Conservation (phyloP, 345 rosid genomes). For the Aethionema arabicum region DNA sequence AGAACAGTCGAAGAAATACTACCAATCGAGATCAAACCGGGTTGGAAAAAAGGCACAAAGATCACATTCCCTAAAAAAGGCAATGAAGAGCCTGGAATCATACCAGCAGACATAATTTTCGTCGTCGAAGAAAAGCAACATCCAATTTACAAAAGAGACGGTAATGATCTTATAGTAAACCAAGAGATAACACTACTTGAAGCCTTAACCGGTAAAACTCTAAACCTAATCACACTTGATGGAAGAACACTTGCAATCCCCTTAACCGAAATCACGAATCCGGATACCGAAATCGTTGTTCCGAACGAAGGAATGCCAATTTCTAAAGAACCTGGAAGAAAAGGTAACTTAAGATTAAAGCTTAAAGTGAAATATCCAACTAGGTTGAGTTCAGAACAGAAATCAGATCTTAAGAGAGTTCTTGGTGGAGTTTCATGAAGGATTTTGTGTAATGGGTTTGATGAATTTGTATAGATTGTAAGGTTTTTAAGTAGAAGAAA, state of each 20-base stretch:
- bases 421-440: slow-evolving; percentile 58
- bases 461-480: slow-evolving; percentile 32
- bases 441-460: background rate
- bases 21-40: slow-evolving; percentile 85
- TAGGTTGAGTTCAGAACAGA: slow-evolving; percentile 70
- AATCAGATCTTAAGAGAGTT: slow-evolving; percentile 75
- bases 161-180: slow-evolving; percentile 69
- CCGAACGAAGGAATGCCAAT: slow-evolving; percentile 94
- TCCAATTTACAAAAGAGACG: slow-evolving; percentile 72
- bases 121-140: slow-evolving; percentile 89
- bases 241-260: slow-evolving; percentile 74
- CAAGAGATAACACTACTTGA: slow-evolving; percentile 82
- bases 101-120: slow-evolving; percentile 78
- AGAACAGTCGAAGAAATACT: slow-evolving; percentile 68
- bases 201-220: slow-evolving; percentile 78
- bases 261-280: slow-evolving; percentile 67
- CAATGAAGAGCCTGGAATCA: slow-evolving; percentile 73
- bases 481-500: slow-evolving; percentile 17
- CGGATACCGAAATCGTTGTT: slow-evolving; percentile 71
- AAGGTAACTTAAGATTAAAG: slow-evolving; percentile 79
- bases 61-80: slow-evolving; percentile 89
- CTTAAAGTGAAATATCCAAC: slow-evolving; percentile 83
- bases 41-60: slow-evolving; percentile 97
- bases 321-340: slow-evolving; percentile 75
- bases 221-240: slow-evolving; percentile 63